A percentile compares a stretch with the other conserved stretches of the same genome.
Evolutionary conservation across 352 stramenopile genomes (phyloP).

Genomic region (Phytopythium cucurbitacearum): DNA sequence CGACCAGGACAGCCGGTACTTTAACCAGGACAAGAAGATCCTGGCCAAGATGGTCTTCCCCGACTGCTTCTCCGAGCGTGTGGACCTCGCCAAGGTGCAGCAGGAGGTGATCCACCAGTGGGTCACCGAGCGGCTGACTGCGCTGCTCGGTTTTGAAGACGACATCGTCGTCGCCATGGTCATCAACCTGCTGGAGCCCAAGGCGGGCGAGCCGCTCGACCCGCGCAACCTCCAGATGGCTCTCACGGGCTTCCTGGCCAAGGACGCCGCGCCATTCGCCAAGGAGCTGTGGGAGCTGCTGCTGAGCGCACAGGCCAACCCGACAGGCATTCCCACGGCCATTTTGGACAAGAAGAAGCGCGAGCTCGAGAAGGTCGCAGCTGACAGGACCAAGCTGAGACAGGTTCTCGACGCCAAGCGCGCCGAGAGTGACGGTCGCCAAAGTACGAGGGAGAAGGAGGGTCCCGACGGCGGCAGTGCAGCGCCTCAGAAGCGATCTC

Average conservation of each 20-base stretch:
- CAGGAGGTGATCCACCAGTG: constrained; percentile 88
- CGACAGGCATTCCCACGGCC: constrained; percentile 79
- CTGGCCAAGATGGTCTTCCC: constrained; percentile 83
- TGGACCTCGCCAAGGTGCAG: constrained; percentile 89
- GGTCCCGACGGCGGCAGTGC: no score
- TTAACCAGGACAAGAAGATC: constrained; percentile 87
- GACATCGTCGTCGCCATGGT: constrained; percentile 88
- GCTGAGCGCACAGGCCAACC: constrained; percentile 83
- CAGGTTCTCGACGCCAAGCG: constrained; percentile 55
- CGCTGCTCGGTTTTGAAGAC: constrained; percentile 89
- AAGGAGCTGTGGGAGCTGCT: constrained; percentile 90
- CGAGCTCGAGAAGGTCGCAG: constrained; percentile 64
- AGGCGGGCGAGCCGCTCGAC: constrained; percentile 69
- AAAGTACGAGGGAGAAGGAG: neutral
- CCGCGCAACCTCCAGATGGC: constrained; percentile 86
- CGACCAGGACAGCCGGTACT: constrained; percentile 84
- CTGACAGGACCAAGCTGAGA: constrained; percentile 56
- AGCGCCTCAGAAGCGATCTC: no score
- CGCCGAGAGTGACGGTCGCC: constrained; percentile 12
- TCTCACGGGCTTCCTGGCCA: constrained; percentile 90
- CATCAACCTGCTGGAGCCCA: constrained; percentile 81
- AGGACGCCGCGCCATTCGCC: constrained; percentile 78
- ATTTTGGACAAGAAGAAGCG: constrained; percentile 91
- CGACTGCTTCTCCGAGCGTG: constrained; percentile 65
- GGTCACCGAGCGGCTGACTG: constrained; percentile 82